phyloP scores from a whole-genome alignment of 1,284 basidiomycete genomes.

The Mrakiaceae sp. region DNA sequence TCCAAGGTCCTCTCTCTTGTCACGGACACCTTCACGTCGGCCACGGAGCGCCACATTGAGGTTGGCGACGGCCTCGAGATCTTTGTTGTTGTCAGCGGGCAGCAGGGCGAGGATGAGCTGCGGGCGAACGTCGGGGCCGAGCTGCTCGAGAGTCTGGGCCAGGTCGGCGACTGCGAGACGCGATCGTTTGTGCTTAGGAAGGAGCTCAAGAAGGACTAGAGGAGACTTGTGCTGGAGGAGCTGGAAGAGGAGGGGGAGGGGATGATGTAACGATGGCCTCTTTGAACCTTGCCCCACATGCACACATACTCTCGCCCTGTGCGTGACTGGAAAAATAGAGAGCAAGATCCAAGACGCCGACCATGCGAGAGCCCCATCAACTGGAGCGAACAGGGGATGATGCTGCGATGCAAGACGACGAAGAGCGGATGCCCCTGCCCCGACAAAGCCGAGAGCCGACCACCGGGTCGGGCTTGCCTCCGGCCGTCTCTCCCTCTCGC shows the following conservation, averaged over 20 bases:
- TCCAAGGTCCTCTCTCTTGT: constrained; percentile 69
- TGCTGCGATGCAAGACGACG: too few species aligned
- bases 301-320: too few species aligned
- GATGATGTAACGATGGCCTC: too few species aligned
- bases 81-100: constrained; percentile 28
- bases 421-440: too few species aligned
- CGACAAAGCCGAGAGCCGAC: too few species aligned
- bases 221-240: background rate
- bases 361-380: too few species aligned
- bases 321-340: too few species aligned
- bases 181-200: constrained; percentile 7
- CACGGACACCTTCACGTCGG: constrained; percentile 76
- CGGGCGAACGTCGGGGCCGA: background rate
- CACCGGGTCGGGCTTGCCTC: too few species aligned
- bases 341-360: too few species aligned
- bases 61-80: constrained; percentile 90
- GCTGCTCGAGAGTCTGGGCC: constrained; percentile 14
- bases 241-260: too few species aligned
- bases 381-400: too few species aligned
- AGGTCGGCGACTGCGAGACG: constrained; percentile 14
- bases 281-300: too few species aligned
- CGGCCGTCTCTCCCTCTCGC: background rate
- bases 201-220: constrained; percentile 18
- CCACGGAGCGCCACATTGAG: constrained; percentile 94
- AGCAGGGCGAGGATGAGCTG: background rate